These are phyloP conservation scores for Cymbidium sinense DNA, from an alignment of 106 monocot genomes.

Conservation along the genomic window DNA sequence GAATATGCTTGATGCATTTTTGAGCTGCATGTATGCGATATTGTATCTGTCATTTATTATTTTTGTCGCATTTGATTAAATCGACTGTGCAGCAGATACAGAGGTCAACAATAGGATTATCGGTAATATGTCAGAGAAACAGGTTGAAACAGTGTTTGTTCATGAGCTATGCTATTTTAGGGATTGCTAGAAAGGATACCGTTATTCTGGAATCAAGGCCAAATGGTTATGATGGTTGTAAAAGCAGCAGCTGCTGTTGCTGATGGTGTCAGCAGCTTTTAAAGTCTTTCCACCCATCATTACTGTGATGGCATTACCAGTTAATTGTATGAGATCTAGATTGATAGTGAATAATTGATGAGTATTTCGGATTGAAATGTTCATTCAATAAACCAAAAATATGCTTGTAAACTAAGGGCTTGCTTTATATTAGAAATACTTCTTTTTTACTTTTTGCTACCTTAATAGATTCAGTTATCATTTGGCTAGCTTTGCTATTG, in stretches of 20 bases:
- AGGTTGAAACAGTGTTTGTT: neutral
- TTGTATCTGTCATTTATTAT: no score
- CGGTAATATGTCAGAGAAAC: neutral
- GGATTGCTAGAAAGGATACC: neutral
- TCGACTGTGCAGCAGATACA: no score
- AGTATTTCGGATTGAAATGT: neutral
- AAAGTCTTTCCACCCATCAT: neutral
- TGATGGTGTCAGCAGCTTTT: neutral
- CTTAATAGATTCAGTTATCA: neutral
- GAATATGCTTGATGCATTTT: no score
- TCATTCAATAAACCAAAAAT: neutral
- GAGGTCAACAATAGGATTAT: no score
- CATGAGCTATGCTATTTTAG: neutral
- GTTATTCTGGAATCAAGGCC: neutral
- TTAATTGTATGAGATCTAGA: no score
- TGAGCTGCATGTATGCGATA: no score
- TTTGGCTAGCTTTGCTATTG: neutral
- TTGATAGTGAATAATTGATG: neutral
- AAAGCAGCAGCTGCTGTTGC: neutral
- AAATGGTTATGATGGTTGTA: neutral
- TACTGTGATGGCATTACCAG: no score
- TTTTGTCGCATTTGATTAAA: no score
- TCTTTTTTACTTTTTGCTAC: neutral
- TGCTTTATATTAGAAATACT: neutral
- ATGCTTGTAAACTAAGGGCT: neutral